Evolutionary conservation across 768 basidiomycete species (phyloP).

Genomic region (Lyophyllum shimeji): DNA sequence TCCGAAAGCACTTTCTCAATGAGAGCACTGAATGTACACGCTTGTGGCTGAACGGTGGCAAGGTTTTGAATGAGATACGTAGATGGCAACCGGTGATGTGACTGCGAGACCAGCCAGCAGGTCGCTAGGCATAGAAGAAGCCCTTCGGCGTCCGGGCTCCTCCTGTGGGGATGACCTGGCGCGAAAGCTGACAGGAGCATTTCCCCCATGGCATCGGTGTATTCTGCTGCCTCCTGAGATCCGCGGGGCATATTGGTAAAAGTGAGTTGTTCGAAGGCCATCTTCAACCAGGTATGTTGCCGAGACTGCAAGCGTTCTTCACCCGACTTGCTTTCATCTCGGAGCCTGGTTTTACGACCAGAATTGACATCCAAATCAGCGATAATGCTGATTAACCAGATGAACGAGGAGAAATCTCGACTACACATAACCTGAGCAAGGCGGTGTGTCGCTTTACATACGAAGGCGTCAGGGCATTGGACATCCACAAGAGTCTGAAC

Average conservation of each 20-base stretch:
- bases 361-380: slow-evolving; percentile 11
- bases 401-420: slow-evolving; percentile 26
- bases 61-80: slow-evolving; percentile 21
- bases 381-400: slow-evolving; percentile 27
- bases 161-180: background rate
- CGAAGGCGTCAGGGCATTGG: slow-evolving; percentile 31
- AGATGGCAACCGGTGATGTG: background rate
- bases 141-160: slow-evolving; percentile 7
- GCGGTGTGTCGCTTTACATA: slow-evolving; percentile 39
- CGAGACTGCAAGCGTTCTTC: background rate
- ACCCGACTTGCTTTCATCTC: background rate
- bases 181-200: slow-evolving; percentile 5
- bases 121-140: slow-evolving; percentile 13
- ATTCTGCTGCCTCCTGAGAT: background rate
- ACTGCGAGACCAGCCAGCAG: slow-evolving; percentile 10
- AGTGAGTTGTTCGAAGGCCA: slow-evolving; percentile 1
- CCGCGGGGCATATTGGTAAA: background rate
- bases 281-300: slow-evolving; percentile 4
- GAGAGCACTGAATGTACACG: slow-evolving; percentile 18
- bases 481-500: slow-evolving; percentile 25
- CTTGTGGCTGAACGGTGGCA: slow-evolving; percentile 24
- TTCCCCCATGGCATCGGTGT: slow-evolving; percentile 6
- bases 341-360: background rate
- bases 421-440: slow-evolving; percentile 19
- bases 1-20: slow-evolving; percentile 14